Evolutionary conservation across 257 asterid species (phyloP).

Genomic region (Jaltomata sinuosa): DNA sequence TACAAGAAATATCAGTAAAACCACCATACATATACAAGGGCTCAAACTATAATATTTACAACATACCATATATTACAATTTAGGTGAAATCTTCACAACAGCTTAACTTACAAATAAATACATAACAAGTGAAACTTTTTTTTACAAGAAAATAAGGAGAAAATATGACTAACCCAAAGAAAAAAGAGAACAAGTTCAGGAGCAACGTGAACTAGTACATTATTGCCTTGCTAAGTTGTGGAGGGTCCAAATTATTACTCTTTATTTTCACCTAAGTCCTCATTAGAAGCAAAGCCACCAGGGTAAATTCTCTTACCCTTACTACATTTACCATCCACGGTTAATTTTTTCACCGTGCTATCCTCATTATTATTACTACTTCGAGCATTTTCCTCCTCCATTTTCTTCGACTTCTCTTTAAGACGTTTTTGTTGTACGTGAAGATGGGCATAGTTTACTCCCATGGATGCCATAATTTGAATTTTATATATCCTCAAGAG

Average conservation of each 20-base stretch:
- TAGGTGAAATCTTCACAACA: too few species aligned
- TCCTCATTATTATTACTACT: neutral
- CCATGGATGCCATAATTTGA: slow-evolving; percentile 29
- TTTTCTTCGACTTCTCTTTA: slow-evolving; percentile 20
- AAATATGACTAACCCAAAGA: neutral
- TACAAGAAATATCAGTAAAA: neutral
- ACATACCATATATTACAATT: neutral
- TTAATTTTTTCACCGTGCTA: neutral
- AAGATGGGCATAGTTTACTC: slow-evolving; percentile 33
- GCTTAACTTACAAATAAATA: neutral
- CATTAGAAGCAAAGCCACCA: slow-evolving; percentile 5
- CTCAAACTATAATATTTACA: neutral
- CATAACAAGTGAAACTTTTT: neutral
- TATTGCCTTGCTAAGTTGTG: neutral
- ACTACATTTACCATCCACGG: slow-evolving; percentile 4
- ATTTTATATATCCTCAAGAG: too few species aligned
- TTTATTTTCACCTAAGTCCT: neutral
- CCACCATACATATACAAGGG: neutral
- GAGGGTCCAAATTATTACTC: neutral
- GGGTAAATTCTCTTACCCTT: slow-evolving; percentile 30
- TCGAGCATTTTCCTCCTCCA: slow-evolving; percentile 19
- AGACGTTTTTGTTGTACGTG: slow-evolving; percentile 31
- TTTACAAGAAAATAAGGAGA: neutral
- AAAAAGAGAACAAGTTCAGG: too few species aligned
- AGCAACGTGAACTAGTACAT: neutral